A percentile compares a stretch with the other conserved stretches of the same genome.
Conservation (phyloP, 306 rosid genomes). For the Cucurbita moschata region DNA sequence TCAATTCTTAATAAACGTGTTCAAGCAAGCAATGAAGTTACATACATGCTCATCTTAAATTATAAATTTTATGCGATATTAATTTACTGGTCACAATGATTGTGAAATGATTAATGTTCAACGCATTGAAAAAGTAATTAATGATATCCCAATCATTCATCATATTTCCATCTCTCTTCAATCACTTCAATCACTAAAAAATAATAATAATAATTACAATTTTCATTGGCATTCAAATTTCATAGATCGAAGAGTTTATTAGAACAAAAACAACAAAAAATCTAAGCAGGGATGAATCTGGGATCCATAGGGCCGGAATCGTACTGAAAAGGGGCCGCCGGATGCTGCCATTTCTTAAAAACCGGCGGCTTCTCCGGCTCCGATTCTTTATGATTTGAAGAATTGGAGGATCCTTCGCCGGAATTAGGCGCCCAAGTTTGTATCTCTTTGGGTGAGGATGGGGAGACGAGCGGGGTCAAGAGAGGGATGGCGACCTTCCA, state of each 20-base stretch:
- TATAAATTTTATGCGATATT: no score
- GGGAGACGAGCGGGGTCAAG: conserved; percentile 66
- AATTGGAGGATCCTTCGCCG: neutral
- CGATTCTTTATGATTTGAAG: conserved; percentile 1
- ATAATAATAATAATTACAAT: no score
- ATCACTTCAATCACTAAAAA: no score
- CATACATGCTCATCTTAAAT: no score
- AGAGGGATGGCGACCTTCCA: conserved; percentile 98
- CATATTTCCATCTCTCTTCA: no score
- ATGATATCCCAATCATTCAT: no score
- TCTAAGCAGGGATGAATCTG: conserved; percentile 26
- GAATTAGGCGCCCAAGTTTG: conserved; percentile 9
- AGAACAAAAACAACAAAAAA: neutral
- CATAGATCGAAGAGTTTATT: neutral
- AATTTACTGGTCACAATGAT: no score
- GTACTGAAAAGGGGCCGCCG: conserved; percentile 81
- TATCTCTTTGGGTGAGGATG: conserved; percentile 22
- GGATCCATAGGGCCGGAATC: conserved; percentile 41
- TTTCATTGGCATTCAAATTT: no score
- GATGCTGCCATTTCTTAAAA: conserved; percentile 90
- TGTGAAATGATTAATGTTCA: no score
- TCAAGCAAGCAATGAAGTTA: no score
- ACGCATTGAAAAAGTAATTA: no score
- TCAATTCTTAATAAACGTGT: no score
- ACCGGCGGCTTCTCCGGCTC: conserved; percentile 33